These are phyloP conservation scores for Coemansia javaensis DNA, from an alignment of 192 early-diverging fungal species.

Conservation along the genomic window DNA sequence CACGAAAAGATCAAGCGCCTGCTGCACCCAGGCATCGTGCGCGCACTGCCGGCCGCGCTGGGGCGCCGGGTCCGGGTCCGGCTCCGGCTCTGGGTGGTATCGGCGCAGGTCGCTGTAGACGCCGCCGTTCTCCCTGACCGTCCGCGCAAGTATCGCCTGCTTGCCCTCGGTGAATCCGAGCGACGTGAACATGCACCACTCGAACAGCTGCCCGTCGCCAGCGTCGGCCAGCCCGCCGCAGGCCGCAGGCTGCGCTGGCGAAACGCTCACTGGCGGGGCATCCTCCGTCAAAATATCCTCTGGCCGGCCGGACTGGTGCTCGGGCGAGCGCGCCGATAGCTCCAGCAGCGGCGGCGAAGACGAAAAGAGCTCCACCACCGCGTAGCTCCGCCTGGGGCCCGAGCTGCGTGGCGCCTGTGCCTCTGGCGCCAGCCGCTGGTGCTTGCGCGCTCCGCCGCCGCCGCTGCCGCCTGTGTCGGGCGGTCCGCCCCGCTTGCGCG, in stretches of 20 bases:
- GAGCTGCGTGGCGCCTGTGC: neutral
- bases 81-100: neutral
- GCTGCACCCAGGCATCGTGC: neutral
- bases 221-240: too few relatives aligned
- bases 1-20: conserved; percentile 3
- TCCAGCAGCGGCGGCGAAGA: conserved; percentile 9
- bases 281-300: too few relatives aligned
- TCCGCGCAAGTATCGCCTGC: conserved; percentile 9
- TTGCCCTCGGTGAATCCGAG: conserved; percentile 12
- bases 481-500: neutral
- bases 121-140: conserved; percentile 21
- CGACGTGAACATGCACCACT: conserved; percentile 28
- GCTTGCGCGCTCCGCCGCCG: too few relatives aligned
- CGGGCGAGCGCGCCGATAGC: neutral
- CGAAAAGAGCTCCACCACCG: neutral
- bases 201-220: too few relatives aligned
- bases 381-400: too few relatives aligned
- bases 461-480: too few relatives aligned
- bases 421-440: neutral
- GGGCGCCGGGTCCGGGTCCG: too few relatives aligned
- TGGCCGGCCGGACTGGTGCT: too few relatives aligned
- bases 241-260: too few relatives aligned
- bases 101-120: conserved; percentile 10
- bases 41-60: neutral
- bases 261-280: too few relatives aligned